Conservation (phyloP, 2,329 filamentous ascomycete species). For the Monilinia laxa region DNA sequence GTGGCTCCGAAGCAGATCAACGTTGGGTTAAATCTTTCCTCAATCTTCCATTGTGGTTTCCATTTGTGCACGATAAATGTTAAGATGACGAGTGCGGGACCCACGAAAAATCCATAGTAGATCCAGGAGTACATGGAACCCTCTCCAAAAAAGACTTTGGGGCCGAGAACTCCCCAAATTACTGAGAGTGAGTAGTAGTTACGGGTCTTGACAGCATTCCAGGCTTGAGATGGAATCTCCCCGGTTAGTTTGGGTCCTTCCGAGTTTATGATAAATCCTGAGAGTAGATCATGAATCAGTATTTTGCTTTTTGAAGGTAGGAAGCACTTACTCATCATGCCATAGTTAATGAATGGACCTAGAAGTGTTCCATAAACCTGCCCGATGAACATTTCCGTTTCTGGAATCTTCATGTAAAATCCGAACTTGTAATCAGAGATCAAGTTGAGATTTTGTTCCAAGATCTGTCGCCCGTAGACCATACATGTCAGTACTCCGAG, state of each 20-base stretch:
- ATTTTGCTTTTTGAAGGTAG: no score
- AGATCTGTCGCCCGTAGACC: constrained; percentile 41
- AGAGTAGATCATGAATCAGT: not conserved
- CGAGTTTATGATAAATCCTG: constrained; percentile 24
- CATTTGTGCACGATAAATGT: constrained; percentile 35
- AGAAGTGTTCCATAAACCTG: constrained; percentile 42
- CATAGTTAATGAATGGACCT: constrained; percentile 41
- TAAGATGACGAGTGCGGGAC: constrained; percentile 35
- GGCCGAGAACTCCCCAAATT: constrained; percentile 43
- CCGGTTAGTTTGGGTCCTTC: constrained; percentile 31
- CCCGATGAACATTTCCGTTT: constrained; percentile 42
- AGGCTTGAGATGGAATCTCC: constrained; percentile 31
- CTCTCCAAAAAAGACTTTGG: constrained; percentile 36
- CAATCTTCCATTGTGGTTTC: constrained; percentile 39
- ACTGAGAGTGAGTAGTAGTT: constrained; percentile 41
- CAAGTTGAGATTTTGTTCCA: constrained; percentile 42
- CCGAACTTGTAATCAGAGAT: constrained; percentile 43
- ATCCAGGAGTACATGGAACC: constrained; percentile 38
- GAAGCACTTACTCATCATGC: constrained; percentile 36
- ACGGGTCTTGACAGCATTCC: constrained; percentile 39
- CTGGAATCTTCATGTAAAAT: constrained; percentile 44
- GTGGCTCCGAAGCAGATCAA: constrained; percentile 37
- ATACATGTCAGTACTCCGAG: constrained; percentile 43
- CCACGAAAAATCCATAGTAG: constrained; percentile 39
- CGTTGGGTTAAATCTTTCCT: constrained; percentile 37